phyloP scores from a whole-genome alignment of 306 rosid species.

The Macrotyloma uniflorum region DNA sequence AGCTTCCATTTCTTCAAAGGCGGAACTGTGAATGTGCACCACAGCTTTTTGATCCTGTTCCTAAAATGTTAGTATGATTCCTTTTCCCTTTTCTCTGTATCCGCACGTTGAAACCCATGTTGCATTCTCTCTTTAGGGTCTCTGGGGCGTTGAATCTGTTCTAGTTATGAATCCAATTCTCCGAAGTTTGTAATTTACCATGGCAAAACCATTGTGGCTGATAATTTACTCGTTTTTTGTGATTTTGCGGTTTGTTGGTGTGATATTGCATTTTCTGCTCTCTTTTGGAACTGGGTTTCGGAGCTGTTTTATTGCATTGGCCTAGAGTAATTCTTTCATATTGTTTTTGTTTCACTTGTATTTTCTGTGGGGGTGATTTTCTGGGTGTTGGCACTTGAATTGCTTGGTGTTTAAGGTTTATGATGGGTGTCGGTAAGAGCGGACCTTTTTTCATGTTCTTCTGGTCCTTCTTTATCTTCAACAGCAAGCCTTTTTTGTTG shows the following conservation, averaged over 20 bases:
- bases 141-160: constrained; percentile 30
- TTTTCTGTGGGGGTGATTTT: constrained; percentile 17
- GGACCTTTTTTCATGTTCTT: constrained; percentile 59
- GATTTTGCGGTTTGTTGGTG: constrained; percentile 17
- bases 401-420: constrained; percentile 73
- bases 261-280: constrained; percentile 38
- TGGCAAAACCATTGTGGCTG: background rate
- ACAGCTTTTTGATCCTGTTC: constrained; percentile 33
- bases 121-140: constrained; percentile 28
- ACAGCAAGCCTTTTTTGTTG: constrained; percentile 52
- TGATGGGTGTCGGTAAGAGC: constrained; percentile 70
- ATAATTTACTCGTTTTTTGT: background rate
- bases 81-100: constrained; percentile 5
- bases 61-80: constrained; percentile 47
- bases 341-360: background rate
- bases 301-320: constrained; percentile 52
- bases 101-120: constrained; percentile 23
- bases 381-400: constrained; percentile 39
- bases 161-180: constrained; percentile 16
- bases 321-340: constrained; percentile 32
- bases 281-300: constrained; percentile 33
- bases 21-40: constrained; percentile 29
- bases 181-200: constrained; percentile 20
- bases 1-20: constrained; percentile 40
- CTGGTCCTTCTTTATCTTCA: constrained; percentile 55